These are phyloP conservation scores for Alternaria sp. DNA, from an alignment of 2,329 filamentous ascomycete genomes.

Conservation along the genomic window DNA sequence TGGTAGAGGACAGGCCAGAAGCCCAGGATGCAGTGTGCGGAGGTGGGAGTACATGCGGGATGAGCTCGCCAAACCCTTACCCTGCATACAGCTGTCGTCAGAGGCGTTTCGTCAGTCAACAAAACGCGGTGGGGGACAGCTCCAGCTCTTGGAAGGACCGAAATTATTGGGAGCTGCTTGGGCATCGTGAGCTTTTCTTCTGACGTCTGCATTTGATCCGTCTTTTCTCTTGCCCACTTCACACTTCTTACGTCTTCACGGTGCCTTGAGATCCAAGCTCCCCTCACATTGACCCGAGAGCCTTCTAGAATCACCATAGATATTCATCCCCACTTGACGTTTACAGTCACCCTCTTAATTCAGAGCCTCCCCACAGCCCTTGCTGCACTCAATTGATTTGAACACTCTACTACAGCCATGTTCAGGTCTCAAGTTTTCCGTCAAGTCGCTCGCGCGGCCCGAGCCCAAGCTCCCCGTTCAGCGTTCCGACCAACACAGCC, in stretches of 20 bases:
- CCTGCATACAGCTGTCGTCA: slow-evolving; percentile 39
- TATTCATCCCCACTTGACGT: neutral
- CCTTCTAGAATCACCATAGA: slow-evolving; percentile 5
- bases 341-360: slow-evolving; percentile 15
- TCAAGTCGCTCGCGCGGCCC: slow-evolving; percentile 39
- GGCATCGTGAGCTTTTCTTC: slow-evolving; percentile 18
- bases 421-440: slow-evolving; percentile 47
- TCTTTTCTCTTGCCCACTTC: neutral
- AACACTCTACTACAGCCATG: slow-evolving; percentile 35
- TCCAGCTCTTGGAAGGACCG: slow-evolving; percentile 26
- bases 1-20: slow-evolving; percentile 13
- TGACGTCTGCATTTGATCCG: slow-evolving; percentile 14
- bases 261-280: slow-evolving; percentile 17
- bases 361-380: neutral
- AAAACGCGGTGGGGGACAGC: slow-evolving; percentile 26
- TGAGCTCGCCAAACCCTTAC: slow-evolving; percentile 32
- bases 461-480: slow-evolving; percentile 40
- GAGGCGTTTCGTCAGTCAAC: slow-evolving; percentile 21
- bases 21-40: slow-evolving; percentile 15
- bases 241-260: slow-evolving; percentile 18
- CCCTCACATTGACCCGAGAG: slow-evolving; percentile 3
- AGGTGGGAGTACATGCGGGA: slow-evolving; percentile 16
- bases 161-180: slow-evolving; percentile 14
- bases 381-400: neutral
- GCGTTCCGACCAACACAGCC: slow-evolving; percentile 31